phyloP scores from a whole-genome alignment of 2,329 filamentous ascomycete species.

The Nakataea oryzae region DNA sequence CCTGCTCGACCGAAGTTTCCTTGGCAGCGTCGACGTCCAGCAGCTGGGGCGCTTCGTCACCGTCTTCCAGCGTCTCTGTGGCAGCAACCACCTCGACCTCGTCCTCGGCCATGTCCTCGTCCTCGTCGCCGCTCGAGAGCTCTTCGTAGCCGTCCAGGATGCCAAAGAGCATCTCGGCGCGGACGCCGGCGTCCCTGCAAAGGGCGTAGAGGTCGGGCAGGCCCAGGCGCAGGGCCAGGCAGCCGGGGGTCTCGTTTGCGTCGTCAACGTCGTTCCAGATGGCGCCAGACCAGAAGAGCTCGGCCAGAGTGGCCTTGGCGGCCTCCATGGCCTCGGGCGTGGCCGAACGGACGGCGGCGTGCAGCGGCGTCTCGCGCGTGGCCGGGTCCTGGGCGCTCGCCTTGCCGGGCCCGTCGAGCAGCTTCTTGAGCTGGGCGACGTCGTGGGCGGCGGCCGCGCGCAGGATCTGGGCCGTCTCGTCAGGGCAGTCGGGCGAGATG shows the following conservation, averaged over 20 bases:
- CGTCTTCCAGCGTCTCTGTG: conserved; percentile 17
- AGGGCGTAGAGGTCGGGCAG: conserved; percentile 64
- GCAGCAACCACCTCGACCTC: conserved; percentile 24
- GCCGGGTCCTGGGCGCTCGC: conserved; percentile 73
- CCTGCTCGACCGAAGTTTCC: conserved; percentile 14
- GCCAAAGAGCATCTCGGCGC: conserved; percentile 79
- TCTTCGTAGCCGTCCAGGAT: conserved; percentile 73
- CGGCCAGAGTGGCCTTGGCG: conserved; percentile 57
- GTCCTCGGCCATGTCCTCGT: conserved; percentile 35
- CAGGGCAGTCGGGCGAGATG: conserved; percentile 42
- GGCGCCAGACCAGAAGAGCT: conserved; percentile 77
- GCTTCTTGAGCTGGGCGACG: conserved; percentile 52
- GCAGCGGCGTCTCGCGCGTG: conserved; percentile 79
- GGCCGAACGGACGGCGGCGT: conserved; percentile 70
- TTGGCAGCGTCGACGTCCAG: neutral
- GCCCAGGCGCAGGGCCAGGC: conserved; percentile 64
- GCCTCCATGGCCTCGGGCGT: conserved; percentile 18
- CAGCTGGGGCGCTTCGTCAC: conserved; percentile 15
- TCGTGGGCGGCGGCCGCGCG: conserved; percentile 50
- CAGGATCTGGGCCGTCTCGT: conserved; percentile 39
- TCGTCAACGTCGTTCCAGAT: conserved; percentile 95
- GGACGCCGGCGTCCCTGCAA: conserved; percentile 81
- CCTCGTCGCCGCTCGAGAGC: conserved; percentile 46
- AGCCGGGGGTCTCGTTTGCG: conserved; percentile 84
- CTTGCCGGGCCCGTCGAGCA: conserved; percentile 53